A percentile compares a stretch with the other conserved stretches of the same genome.
Evolutionary conservation across 345 rosid genomes (phyloP).

Genomic region (Cochlearia excelsa): DNA sequence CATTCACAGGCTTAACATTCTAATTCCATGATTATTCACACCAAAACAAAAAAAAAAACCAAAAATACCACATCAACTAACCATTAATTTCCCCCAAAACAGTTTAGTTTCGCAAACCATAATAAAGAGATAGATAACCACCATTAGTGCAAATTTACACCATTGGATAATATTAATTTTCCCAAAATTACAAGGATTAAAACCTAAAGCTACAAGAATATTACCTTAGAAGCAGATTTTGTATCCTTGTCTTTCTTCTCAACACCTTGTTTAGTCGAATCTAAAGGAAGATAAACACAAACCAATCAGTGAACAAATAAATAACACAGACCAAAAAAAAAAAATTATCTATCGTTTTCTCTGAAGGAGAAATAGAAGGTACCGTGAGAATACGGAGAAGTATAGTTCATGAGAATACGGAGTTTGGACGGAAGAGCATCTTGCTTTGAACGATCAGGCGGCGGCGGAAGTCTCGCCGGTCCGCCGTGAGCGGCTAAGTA

Average conservation of each 20-base stretch:
- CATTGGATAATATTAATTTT: too few relatives aligned
- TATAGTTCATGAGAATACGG: slow-evolving; percentile 63
- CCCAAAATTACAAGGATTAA: not conserved
- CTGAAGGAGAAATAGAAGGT: not conserved
- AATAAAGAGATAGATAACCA: too few relatives aligned
- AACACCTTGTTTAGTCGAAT: slow-evolving; percentile 22
- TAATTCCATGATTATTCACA: slow-evolving; percentile 1
- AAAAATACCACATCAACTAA: not conserved
- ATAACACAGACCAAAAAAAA: not conserved
- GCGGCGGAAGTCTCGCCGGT: slow-evolving; percentile 69
- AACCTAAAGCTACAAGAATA: not conserved
- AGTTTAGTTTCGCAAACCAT: too few relatives aligned
- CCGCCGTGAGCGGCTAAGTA: slow-evolving; percentile 82
- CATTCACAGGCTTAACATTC: slow-evolving; percentile 23
- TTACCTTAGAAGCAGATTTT: slow-evolving; percentile 24
- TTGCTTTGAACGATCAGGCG: slow-evolving; percentile 64
- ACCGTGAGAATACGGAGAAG: slow-evolving; percentile 40
- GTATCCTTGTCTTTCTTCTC: slow-evolving; percentile 27
- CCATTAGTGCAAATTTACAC: too few relatives aligned
- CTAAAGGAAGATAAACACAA: slow-evolving; percentile 15
- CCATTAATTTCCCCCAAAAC: not conserved
- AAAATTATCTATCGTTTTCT: not conserved
- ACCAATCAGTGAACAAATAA: not conserved
- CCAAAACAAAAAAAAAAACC: not conserved
- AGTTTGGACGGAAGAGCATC: slow-evolving; percentile 81